These are phyloP conservation scores for Priceomyces medius DNA, from an alignment of 805 yeast genomes.

Conservation along the genomic window DNA sequence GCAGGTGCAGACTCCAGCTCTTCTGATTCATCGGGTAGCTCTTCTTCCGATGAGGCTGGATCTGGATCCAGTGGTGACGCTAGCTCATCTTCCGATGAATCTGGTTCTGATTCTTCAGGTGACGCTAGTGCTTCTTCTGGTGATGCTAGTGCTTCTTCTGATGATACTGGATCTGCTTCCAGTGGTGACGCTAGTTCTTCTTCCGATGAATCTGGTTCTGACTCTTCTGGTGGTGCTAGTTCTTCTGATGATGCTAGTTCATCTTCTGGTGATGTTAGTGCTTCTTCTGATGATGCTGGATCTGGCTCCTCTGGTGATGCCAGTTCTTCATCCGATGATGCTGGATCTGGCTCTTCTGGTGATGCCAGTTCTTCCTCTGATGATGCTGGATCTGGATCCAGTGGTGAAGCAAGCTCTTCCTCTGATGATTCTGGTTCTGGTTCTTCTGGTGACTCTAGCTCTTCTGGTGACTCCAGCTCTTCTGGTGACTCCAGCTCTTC, in stretches of 20 bases:
- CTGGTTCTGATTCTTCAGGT: neutral
- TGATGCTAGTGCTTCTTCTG: slow-evolving; percentile 6
- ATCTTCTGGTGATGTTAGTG: slow-evolving; percentile 3
- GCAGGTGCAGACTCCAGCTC: slow-evolving; percentile 6
- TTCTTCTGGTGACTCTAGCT: neutral
- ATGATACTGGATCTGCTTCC: slow-evolving; percentile 3
- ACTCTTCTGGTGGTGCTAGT: neutral
- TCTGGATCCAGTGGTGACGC: slow-evolving; percentile 5
- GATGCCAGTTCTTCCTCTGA: slow-evolving; percentile 5
- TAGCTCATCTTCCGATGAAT: neutral
- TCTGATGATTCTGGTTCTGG: slow-evolving; percentile 3
- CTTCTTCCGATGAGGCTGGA: slow-evolving; percentile 4
- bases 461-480: slow-evolving; percentile 4
- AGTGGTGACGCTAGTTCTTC: slow-evolving; percentile 5
- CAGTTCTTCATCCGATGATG: slow-evolving; percentile 1
- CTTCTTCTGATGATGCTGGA: slow-evolving; percentile 3
- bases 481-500: slow-evolving; percentile 3
- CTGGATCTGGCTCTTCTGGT: slow-evolving; percentile 7
- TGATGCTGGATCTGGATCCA: slow-evolving; percentile 5
- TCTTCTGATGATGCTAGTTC: slow-evolving; percentile 8
- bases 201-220: slow-evolving; percentile 7
- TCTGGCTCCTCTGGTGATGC: slow-evolving; percentile 4
- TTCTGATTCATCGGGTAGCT: slow-evolving; percentile 1
- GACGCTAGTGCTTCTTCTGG: slow-evolving; percentile 5
- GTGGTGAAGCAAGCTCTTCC: slow-evolving; percentile 15